Percentiles rank a stretch among this genome's conserved stretches.
Evolutionary conservation across 768 basidiomycete species (phyloP).

Genomic region (Pleurotus cornucopiae): DNA sequence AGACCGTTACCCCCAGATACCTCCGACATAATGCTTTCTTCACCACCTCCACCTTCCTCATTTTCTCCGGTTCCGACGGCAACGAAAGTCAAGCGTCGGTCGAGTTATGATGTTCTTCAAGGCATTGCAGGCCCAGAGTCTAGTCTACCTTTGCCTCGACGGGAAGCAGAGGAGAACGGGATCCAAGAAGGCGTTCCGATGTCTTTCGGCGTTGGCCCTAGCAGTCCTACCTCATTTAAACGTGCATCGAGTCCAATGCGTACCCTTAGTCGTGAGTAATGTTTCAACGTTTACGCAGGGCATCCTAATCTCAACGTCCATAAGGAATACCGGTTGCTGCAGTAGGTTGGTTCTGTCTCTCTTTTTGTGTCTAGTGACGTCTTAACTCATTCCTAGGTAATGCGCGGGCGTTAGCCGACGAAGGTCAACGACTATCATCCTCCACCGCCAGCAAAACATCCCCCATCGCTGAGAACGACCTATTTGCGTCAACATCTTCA

Average conservation of each 20-base stretch:
- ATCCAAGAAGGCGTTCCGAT: slow-evolving; percentile 76
- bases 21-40: slow-evolving; percentile 13
- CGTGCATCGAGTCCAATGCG: slow-evolving; percentile 70
- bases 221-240: slow-evolving; percentile 36
- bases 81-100: slow-evolving; percentile 41
- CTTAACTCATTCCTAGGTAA: slow-evolving; percentile 51
- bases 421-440: slow-evolving; percentile 42
- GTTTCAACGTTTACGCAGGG: no score
- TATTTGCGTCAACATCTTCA: slow-evolving; percentile 23
- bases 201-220: slow-evolving; percentile 39
- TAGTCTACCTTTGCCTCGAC: slow-evolving; percentile 62
- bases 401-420: slow-evolving; percentile 79
- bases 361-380: slow-evolving; percentile 13
- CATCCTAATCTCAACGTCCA: background rate
- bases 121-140: slow-evolving; percentile 76
- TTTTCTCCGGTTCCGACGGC: slow-evolving; percentile 22
- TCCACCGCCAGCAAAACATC: slow-evolving; percentile 19
- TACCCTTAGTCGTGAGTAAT: slow-evolving; percentile 70
- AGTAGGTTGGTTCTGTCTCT: slow-evolving; percentile 53
- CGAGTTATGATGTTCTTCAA: slow-evolving; percentile 69
- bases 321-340: slow-evolving; percentile 74
- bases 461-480: slow-evolving; percentile 21
- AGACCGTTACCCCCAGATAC: slow-evolving; percentile 45
- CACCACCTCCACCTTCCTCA: slow-evolving; percentile 32
- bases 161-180: slow-evolving; percentile 48